These are phyloP conservation scores for Ophidiomyces ophidiicola DNA, from an alignment of 2,329 filamentous ascomycete genomes.

Conservation along the genomic window DNA sequence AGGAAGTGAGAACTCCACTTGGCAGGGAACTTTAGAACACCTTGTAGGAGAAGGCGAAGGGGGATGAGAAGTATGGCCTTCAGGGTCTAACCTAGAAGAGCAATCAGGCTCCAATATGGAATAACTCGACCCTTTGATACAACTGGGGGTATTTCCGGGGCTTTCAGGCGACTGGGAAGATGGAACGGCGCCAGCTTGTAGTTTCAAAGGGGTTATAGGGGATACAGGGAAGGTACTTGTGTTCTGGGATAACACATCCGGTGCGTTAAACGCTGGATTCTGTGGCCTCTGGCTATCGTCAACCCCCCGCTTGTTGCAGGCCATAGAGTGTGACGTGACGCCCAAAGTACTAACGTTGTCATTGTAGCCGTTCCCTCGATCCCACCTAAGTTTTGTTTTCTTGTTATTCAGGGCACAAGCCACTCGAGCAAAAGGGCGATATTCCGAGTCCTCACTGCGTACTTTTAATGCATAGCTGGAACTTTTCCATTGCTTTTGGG, in stretches of 20 bases:
- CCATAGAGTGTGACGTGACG: no score
- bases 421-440: no score
- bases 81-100: neutral
- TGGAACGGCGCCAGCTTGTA: constrained; percentile 25
- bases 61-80: neutral
- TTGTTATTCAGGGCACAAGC: no score
- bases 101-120: neutral
- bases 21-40: neutral
- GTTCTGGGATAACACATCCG: neutral
- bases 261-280: no score
- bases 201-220: constrained; percentile 26
- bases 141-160: constrained; percentile 22
- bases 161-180: constrained; percentile 36
- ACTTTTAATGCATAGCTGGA: no score
- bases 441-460: no score
- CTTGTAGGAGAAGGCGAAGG: constrained; percentile 1
- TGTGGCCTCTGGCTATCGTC: no score
- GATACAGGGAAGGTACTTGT: neutral
- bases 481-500: no score
- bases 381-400: no score
- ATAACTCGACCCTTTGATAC: neutral
- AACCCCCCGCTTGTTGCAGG: no score
- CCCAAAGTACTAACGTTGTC: no score
- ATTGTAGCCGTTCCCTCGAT: no score
- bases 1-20: constrained; percentile 2